Evolutionary conservation across 345 rosid genomes (phyloP).

Genomic region (Camelina sativa): DNA sequence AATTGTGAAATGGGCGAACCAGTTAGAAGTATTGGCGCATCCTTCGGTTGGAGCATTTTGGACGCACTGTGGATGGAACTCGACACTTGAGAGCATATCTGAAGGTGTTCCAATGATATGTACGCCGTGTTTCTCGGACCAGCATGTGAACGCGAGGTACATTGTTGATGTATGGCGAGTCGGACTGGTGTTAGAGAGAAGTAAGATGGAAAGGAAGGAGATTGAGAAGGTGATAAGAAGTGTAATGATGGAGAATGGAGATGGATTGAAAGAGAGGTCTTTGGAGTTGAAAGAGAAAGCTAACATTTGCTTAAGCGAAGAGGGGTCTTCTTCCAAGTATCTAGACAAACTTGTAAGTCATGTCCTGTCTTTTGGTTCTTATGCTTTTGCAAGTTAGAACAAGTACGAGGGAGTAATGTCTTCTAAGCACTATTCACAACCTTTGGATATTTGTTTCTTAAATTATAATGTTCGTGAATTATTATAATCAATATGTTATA

Average conservation of each 20-base stretch:
- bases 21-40: constrained; percentile 61
- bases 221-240: constrained; percentile 49
- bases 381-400: constrained; percentile 23
- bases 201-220: constrained; percentile 44
- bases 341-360: constrained; percentile 47
- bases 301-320: constrained; percentile 41
- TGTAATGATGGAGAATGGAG: constrained; percentile 47
- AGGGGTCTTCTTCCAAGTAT: constrained; percentile 50
- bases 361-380: constrained; percentile 40
- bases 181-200: constrained; percentile 53
- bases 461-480: constrained; percentile 1
- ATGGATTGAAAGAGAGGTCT: constrained; percentile 47
- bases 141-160: constrained; percentile 56
- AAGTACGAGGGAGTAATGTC: not conserved
- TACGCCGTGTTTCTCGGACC: constrained; percentile 68
- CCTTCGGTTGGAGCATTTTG: constrained; percentile 61
- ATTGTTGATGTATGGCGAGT: constrained; percentile 58
- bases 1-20: constrained; percentile 76
- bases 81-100: constrained; percentile 62
- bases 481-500: no score
- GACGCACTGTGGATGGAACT: constrained; percentile 82
- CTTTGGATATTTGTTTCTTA: not conserved
- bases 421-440: not conserved
- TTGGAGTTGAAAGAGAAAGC: constrained; percentile 47
- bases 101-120: constrained; percentile 85